Conservation (phyloP, 805 yeast species). For the Starmerella asiatica region DNA sequence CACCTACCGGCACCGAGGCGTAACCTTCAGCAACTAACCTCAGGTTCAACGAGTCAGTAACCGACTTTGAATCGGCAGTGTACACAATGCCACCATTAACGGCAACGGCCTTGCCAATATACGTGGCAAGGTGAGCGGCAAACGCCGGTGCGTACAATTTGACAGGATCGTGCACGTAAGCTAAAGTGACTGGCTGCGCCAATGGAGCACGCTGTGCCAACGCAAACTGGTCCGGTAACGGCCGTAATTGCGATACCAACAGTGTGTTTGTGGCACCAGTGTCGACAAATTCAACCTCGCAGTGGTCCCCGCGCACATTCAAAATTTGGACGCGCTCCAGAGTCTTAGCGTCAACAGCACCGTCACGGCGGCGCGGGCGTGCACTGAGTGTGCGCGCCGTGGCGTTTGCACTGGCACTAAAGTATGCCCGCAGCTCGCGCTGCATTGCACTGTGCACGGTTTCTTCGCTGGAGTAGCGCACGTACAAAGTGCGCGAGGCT, state of each 20-base stretch:
- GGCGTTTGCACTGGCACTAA: constrained; percentile 25
- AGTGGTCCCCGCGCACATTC: constrained; percentile 32
- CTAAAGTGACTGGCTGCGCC: constrained; percentile 26
- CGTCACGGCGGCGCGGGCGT: constrained; percentile 39
- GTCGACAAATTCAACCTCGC: constrained; percentile 46
- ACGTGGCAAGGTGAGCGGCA: constrained; percentile 42
- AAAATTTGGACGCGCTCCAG: constrained; percentile 43
- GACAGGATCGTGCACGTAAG: constrained; percentile 47
- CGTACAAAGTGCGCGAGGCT: constrained; percentile 15
- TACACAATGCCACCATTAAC: constrained; percentile 34
- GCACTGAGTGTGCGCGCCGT: constrained; percentile 20
- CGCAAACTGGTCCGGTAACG: constrained; percentile 46
- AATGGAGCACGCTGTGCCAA: constrained; percentile 28
- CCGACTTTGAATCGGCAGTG: constrained; percentile 42
- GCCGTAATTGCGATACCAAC: constrained; percentile 34
- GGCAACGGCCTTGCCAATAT: constrained; percentile 42
- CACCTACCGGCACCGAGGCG: constrained; percentile 36
- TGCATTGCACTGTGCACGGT: constrained; percentile 17
- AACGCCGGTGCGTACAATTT: constrained; percentile 44
- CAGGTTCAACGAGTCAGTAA: constrained; percentile 46
- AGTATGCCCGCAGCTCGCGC: constrained; percentile 22
- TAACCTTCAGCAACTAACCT: constrained; percentile 46
- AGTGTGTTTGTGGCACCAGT: constrained; percentile 44
- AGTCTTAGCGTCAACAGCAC: constrained; percentile 42
- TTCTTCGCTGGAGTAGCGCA: constrained; percentile 19